Evolutionary conservation across 495 filamentous ascomycete species (phyloP), one percentile per base, ranked within the genome.

Genomic region (Echria macrotheca): DNA sequence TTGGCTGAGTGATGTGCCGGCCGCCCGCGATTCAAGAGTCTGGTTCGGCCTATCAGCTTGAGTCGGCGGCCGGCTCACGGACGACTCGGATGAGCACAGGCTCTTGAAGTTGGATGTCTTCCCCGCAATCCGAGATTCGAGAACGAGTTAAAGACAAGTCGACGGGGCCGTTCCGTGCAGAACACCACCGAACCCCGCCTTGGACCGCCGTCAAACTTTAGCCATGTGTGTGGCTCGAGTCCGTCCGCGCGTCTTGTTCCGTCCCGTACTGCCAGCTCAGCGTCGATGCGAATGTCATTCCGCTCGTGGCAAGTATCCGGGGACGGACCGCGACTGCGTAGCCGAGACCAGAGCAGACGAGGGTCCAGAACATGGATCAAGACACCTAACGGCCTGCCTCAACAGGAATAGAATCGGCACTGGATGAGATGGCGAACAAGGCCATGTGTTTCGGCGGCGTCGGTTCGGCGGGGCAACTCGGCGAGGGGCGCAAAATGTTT

Each of bases 81-180:
- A 46, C 52, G 17, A 40, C 5, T 14, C 18, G 14, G 15, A 17
- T 40, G 21, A 31, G 42, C 39, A 36, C 15, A 47, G 41, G 23
- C 42, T n/a, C 19, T 41, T 11, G 32, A 17, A 17, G 39, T 50
- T n/a, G n/a, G n/a, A n/a, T n/a, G n/a, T n/a, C n/a, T n/a, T 55
- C 53, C 53, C 53, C 53, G 53, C 53, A 55, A 41, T 50, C 28
- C 32, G 49, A 46, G 24, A 24, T 52, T 52, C 49, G 42, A 46
- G 49, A 52, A 52, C 33, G 12, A 21, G 37, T 44, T 24, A 3
- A 24, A 7, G 12, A n/a, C 11, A n/a, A 18, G 38, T 25, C 24
- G 10, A 44, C 42, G 25, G 42, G 32, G 42, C 42, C 8, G 26
- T 28, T 32, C 25, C 42, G 42, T 44, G 39, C 39, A 25, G 7